These are phyloP conservation scores for Pestalotiopsis sp. DNA, from an alignment of 2,329 filamentous ascomycete species.

Conservation along the genomic window DNA sequence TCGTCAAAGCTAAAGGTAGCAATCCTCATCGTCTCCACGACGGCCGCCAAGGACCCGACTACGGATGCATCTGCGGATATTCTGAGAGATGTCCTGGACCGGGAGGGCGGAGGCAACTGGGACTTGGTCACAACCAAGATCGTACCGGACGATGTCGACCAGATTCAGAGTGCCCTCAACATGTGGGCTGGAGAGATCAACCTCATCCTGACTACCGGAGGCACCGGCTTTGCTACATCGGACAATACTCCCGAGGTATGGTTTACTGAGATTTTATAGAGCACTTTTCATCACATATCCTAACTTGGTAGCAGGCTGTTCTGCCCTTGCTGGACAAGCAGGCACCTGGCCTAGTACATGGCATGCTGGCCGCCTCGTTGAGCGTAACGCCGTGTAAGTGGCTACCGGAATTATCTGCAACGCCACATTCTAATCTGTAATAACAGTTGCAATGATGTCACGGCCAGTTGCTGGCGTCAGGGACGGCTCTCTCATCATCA, in stretches of 20 bases:
- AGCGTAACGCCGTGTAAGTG: constrained; percentile 84
- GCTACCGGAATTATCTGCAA: background rate
- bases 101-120: constrained; percentile 74
- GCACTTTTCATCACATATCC: background rate
- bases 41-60: constrained; percentile 77
- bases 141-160: constrained; percentile 73
- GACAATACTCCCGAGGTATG: constrained; percentile 87
- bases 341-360: constrained; percentile 90
- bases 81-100: constrained; percentile 70
- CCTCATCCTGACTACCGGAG: constrained; percentile 85
- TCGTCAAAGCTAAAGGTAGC: constrained; percentile 65
- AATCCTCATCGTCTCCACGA: constrained; percentile 89
- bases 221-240: constrained; percentile 85
- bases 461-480: constrained; percentile 88
- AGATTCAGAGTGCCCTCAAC: constrained; percentile 76
- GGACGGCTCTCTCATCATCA: constrained; percentile 80
- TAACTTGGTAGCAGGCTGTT: constrained; percentile 64
- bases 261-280: background rate
- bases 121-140: constrained; percentile 70
- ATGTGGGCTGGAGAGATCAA: constrained; percentile 77
- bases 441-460: constrained; percentile 93
- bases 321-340: constrained; percentile 78
- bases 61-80: constrained; percentile 74
- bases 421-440: constrained; percentile 17
- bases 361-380: constrained; percentile 86